Evolutionary conservation across 495 filamentous ascomycete species (phyloP).

Genomic region (Neurospora sp.): DNA sequence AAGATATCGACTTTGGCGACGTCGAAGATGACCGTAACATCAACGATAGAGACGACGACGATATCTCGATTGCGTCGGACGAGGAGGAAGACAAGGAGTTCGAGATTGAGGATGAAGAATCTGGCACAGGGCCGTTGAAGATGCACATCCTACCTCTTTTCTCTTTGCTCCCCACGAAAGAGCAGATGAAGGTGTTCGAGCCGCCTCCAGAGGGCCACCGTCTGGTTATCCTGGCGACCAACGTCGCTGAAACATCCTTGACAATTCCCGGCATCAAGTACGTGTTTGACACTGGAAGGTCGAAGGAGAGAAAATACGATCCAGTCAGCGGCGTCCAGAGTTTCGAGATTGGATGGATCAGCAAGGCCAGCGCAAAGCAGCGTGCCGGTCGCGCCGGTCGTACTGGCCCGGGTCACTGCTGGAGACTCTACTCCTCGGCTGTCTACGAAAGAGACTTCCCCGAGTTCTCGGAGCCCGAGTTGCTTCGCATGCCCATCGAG

Average conservation of each 20-base stretch:
- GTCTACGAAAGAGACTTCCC: conserved; percentile 87
- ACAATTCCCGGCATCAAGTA: conserved; percentile 95
- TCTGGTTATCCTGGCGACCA: conserved; percentile 86
- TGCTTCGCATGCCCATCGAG: conserved; percentile 87
- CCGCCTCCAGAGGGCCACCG: conserved; percentile 73
- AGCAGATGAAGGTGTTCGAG: conserved; percentile 92
- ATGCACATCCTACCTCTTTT: conserved; percentile 88
- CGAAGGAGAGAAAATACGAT: conserved; percentile 87
- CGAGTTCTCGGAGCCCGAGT: conserved; percentile 79
- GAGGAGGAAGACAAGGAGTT: conserved; percentile 51
- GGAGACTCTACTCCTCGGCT: conserved; percentile 85
- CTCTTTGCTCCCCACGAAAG: conserved; percentile 85
- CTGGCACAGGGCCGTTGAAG: conserved; percentile 45
- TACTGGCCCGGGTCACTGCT: conserved; percentile 94
- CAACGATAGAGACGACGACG: conserved; percentile 38
- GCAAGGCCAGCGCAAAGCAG: conserved; percentile 91
- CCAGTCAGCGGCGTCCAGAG: conserved; percentile 80
- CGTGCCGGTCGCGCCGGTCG: conserved; percentile 89
- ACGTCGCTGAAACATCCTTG: conserved; percentile 92
- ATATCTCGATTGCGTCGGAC: conserved; percentile 36
- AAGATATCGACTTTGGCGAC: conserved; percentile 77
- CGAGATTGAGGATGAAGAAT: conserved; percentile 49
- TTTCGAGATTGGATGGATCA: conserved; percentile 93
- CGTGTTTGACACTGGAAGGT: conserved; percentile 85
- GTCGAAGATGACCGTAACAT: conserved; percentile 34